Base-by-base conservation (phyloP, 176 grass and related monocot genomes). In the Phyllostachys edulis region DNA sequence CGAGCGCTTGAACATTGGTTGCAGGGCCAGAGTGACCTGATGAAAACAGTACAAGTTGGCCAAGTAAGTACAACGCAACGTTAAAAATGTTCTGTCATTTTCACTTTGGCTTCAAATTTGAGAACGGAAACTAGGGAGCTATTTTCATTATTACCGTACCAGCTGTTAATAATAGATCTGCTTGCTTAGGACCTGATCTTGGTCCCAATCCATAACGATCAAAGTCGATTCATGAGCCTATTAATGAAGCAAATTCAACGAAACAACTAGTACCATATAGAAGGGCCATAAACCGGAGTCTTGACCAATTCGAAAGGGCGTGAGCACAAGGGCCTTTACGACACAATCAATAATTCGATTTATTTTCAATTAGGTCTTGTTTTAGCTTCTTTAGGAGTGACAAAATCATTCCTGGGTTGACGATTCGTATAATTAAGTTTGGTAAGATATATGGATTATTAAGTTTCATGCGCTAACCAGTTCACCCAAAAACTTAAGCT, bases 1-100 rank as follows among this genome's bases (percentile, higher is more conserved):
- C 7, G 85, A 88, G 0, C 91, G 69, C 85, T 93, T 93, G 65
- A 93, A 93, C 84, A 93, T 67, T 1, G 88, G 85, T 62, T 93
- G 74, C 66, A 93, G 27, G 4, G 45, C 11, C 36, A 93, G 49
- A 9, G 88, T 93, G 0, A 93, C 78, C 86, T 91, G 71, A 63
- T 24, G 4, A 44, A 69, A 26, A 64, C 49, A 17, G 14, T 17
- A 51, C 49, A 51, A 15, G 5, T 5, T 50, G 14, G 4, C 14
- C 47, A 51, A 14, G 49, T 17, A 5, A 51, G 16, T 51, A 15
- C 49, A 51, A 51, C 49, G 12, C 6, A 41, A 41, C 39, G 6
- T 41, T 46, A 2, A 46, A 46, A 13, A 12, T 13, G 45, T 13
- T 46, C 45, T 46, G 11, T 11, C 12, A 46, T 46, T 13, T 13